These are phyloP conservation scores for Botryotinia convoluta DNA, from an alignment of 2,329 filamentous ascomycete species.

Conservation along the genomic window DNA sequence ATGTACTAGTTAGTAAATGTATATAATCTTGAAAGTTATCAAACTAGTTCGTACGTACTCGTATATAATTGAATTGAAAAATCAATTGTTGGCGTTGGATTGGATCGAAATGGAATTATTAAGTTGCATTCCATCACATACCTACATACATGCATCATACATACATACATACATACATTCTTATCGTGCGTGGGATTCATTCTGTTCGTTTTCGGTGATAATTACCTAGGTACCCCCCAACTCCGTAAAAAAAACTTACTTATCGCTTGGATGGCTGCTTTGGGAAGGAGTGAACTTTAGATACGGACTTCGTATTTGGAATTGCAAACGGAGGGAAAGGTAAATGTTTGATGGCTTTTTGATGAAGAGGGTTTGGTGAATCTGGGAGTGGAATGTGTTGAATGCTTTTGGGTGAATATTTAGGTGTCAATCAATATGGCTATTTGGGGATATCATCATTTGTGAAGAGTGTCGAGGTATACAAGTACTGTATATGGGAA, in stretches of 20 bases:
- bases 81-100: neutral
- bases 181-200: neutral
- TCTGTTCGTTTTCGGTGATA: neutral
- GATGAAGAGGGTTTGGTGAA: too few relatives aligned
- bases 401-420: neutral
- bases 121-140: neutral
- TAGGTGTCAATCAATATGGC: neutral
- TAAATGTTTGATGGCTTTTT: too few relatives aligned
- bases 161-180: neutral
- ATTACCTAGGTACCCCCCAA: too few relatives aligned
- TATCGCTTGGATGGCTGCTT: neutral
- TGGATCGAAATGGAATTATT: too few relatives aligned
- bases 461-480: neutral
- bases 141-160: neutral
- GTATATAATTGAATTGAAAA: neutral
- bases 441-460: neutral
- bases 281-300: conserved; percentile 1
- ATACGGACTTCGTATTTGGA: neutral
- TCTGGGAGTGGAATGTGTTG: neutral
- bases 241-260: neutral
- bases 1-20: neutral
- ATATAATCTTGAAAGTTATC: neutral
- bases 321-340: neutral
- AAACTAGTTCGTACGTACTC: neutral
- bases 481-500: neutral